Base-by-base conservation (phyloP, 176 grass and related monocot species). In the Aegilops speltoides region DNA sequence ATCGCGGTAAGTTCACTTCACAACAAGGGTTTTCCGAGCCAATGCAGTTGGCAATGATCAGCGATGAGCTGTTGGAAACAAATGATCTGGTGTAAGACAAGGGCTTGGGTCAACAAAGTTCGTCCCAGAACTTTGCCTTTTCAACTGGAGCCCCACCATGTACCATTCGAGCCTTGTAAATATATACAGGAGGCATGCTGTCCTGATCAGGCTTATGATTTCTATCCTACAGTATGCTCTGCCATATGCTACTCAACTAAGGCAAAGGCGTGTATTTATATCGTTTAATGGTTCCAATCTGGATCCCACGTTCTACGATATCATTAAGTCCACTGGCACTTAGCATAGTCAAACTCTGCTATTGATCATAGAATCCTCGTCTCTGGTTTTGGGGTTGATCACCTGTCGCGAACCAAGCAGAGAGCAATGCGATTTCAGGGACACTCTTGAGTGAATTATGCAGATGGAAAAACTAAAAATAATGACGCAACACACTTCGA, bases 341-440 rank as follows among this genome's bases (percentile, higher is more conserved):
- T 75, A 41, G 48, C 50, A 61, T 43, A 85, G 60, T 81, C 50
- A 81, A 24, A 82, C 60, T 76, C 78, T 72, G 71, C 82, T 90
- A 96, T 71, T 93, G 91, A 72, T 92, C 94, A 74, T 90, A 91
- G 79, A 96, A 93, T 48, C 89, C 85, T 28, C 76, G 73, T 86
- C 89, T 93, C 88, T 83, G 85, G 36, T 84, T 75, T 90, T 86
- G 91, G 70, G 82, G 91, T 68, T 67, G 85, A 46, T 89, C 87
- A 84, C 84, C 94, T 93, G 87, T 8, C 11, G 26, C 8, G 10
- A 36, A 56, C 10, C 45, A 80, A 89, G 33, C 2, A 89, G 52
- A 80, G 13, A 66, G 13, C 13, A 45, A 83, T 22, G n/a, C 19
- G 45, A 64, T 72, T 8, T 82, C 43, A 54, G 50, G 88, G 54